Evolutionary conservation across 2,329 filamentous ascomycete species (phyloP), one percentile per base, ranked within the genome.

Genomic region (Aspergillus awamori): DNA sequence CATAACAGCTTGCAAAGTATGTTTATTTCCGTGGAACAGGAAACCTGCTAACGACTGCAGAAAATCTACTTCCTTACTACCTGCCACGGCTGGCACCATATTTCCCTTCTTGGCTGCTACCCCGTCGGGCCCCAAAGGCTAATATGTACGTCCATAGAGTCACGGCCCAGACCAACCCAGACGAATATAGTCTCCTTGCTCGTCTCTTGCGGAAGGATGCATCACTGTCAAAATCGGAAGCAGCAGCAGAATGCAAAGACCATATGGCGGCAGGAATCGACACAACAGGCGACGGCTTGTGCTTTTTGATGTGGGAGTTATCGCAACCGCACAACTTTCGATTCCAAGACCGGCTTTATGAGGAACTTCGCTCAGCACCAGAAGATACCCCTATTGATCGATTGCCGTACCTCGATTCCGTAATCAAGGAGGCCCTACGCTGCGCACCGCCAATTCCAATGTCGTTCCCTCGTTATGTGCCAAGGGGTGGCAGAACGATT

Each of bases 251-350:
- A 73, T 89, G 86, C 67, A 83, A 89, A 59, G 88, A 91, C 67
- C 88, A 91, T 72, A 87, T 91, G 85, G 86, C 84, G 0, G 88
- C 88, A 0, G 89, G 88, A 0, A 89, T 91, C 62, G 88, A 91
- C 67, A 91, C 89, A 0, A 90, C 88, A 0, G 87, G 88, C 15
- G 88, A 91, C 65, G 87, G 82, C 0, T 78, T 91, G 0, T 90
- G 87, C 69, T 90, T 90, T 69, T 78, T 91, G 11, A 88, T 91
- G 85, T 88, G 87, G 83, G 84, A 90, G 70, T 79, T 91, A 2
- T 91, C 88, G 1, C 84, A 86, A 64, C 85, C 86, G 2, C 74
- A 80, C 7, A 87, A 83, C 4, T 67, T 77, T 1, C 61, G 71
- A 2, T 77, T 85, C 53, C 88, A 90, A 72, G 70, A 76, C 10